Evolutionary conservation across 2,329 filamentous ascomycete species (phyloP).

Genomic region (Ilyonectria robusta): DNA sequence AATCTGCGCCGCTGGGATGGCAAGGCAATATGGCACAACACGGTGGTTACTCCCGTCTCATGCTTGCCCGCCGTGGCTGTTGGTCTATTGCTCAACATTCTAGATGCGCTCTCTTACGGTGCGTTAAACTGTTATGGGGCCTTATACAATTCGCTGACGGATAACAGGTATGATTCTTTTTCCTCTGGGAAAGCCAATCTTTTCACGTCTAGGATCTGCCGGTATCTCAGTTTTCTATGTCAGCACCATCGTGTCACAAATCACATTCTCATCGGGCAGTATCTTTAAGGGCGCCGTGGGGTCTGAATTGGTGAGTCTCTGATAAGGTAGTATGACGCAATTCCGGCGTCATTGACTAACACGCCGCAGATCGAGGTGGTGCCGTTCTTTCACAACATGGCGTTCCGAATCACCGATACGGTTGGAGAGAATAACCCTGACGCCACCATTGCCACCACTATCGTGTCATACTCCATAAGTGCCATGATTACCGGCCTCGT

Average conservation of each 20-base stretch:
- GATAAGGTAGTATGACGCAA: not conserved
- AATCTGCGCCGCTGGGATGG: constrained; percentile 82
- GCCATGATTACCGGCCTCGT: constrained; percentile 91
- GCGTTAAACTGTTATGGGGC: constrained; percentile 44
- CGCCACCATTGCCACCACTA: constrained; percentile 92
- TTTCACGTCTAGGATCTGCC: constrained; percentile 87
- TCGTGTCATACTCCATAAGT: constrained; percentile 90
- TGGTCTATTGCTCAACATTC: constrained; percentile 89
- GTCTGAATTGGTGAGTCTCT: constrained; percentile 85
- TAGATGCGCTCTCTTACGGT: constrained; percentile 96
- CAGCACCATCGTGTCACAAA: constrained; percentile 93
- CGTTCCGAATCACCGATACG: constrained; percentile 83
- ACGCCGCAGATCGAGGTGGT: constrained; percentile 88
- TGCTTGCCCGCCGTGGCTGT: constrained; percentile 90
- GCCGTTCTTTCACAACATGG: constrained; percentile 99
- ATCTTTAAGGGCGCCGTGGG: constrained; percentile 92
- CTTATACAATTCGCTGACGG: constrained; percentile 30
- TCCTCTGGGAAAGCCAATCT: constrained; percentile 88
- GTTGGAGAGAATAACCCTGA: constrained; percentile 87
- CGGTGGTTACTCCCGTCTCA: constrained; percentile 76
- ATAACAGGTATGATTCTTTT: constrained; percentile 88
- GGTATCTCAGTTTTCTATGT: constrained; percentile 99
- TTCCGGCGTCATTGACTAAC: constrained; percentile 18
- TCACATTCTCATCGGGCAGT: constrained; percentile 90
- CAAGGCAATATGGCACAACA: constrained; percentile 73